Conservation (phyloP, 495 filamentous ascomycete species). For the Bacidia gigantensis region DNA sequence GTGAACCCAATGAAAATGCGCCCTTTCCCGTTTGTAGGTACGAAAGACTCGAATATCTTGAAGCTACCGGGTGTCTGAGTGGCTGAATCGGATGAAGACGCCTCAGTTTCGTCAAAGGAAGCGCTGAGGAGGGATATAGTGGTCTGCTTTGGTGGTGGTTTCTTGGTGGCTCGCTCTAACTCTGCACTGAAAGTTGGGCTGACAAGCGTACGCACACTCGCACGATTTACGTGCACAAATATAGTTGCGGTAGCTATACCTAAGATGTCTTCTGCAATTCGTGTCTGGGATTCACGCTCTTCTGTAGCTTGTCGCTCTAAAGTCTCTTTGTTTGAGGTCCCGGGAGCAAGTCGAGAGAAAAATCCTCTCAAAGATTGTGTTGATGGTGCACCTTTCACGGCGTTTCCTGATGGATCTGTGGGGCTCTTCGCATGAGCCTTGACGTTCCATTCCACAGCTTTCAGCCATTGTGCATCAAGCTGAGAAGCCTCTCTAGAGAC, state of each 20-base stretch:
- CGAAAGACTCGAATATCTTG: constrained; percentile 78
- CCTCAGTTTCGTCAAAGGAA: constrained; percentile 69
- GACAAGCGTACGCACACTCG: constrained; percentile 61
- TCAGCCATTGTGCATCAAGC: constrained; percentile 87
- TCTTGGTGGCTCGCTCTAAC: constrained; percentile 93
- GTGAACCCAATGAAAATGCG: constrained; percentile 96
- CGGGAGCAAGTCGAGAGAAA: constrained; percentile 60
- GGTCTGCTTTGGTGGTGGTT: constrained; percentile 78
- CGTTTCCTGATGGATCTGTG: constrained; percentile 22
- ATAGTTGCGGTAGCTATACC: constrained; percentile 54
- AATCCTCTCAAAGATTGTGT: constrained; percentile 58
- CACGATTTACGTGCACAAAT: constrained; percentile 78
- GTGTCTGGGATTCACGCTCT: constrained; percentile 39
- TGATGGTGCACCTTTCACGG: constrained; percentile 17
- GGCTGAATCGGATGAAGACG: constrained; percentile 31
- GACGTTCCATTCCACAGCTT: constrained; percentile 68
- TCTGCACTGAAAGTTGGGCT: constrained; percentile 56
- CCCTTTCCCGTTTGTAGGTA: constrained; percentile 67
- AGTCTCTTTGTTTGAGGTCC: constrained; percentile 26
- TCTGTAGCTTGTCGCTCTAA: constrained; percentile 33
- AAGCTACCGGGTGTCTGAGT: constrained; percentile 43
- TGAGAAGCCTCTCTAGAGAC: constrained; percentile 72
- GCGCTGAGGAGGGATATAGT: constrained; percentile 78
- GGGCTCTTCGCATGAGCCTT: constrained; percentile 23
- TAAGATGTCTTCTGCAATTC: constrained; percentile 53